Percentiles rank a stretch among this genome's conserved stretches.
Conservation (phyloP, 2,329 filamentous ascomycete species). For the Fusarium ambrosium region DNA sequence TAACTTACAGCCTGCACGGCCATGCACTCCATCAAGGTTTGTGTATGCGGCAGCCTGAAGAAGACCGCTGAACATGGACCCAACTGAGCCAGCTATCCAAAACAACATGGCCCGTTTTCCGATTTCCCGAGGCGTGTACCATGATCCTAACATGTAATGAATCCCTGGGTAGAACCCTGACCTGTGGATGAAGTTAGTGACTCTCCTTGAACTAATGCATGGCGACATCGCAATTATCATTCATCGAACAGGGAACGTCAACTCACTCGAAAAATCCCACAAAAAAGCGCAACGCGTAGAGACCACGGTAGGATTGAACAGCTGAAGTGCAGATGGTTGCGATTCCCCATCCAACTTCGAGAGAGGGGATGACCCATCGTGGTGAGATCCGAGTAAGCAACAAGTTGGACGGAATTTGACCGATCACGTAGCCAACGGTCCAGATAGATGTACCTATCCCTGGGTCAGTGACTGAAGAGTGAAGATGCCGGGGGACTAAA, state of each 20-base stretch:
- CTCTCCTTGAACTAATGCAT: not conserved
- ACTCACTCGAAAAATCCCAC: slow-evolving; percentile 38
- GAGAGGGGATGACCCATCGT: slow-evolving; percentile 35
- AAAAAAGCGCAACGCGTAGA: slow-evolving; percentile 31
- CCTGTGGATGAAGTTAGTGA: slow-evolving; percentile 14
- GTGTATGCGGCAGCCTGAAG: slow-evolving; percentile 35
- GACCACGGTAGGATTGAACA: slow-evolving; percentile 20
- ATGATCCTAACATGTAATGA: slow-evolving; percentile 34
- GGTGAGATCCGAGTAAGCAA: slow-evolving; percentile 32
- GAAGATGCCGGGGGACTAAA: not conserved
- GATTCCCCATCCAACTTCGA: slow-evolving; percentile 34
- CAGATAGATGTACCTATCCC: slow-evolving; percentile 28
- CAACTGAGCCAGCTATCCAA: slow-evolving; percentile 30
- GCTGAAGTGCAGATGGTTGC: slow-evolving; percentile 30
- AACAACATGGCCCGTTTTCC: slow-evolving; percentile 36
- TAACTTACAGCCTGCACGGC: slow-evolving; percentile 33
- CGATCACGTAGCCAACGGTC: slow-evolving; percentile 34
- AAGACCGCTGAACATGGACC: slow-evolving; percentile 32
- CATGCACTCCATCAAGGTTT: slow-evolving; percentile 30
- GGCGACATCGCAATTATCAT: not conserved
- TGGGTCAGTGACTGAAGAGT: not conserved
- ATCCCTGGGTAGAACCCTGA: slow-evolving; percentile 37
- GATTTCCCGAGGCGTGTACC: slow-evolving; percentile 35
- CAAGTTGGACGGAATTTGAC: slow-evolving; percentile 32
- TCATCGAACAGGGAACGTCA: not conserved